These are phyloP conservation scores for Lasiodiplodia sp. DNA, from an alignment of 2,329 filamentous ascomycete genomes.

Conservation along the genomic window DNA sequence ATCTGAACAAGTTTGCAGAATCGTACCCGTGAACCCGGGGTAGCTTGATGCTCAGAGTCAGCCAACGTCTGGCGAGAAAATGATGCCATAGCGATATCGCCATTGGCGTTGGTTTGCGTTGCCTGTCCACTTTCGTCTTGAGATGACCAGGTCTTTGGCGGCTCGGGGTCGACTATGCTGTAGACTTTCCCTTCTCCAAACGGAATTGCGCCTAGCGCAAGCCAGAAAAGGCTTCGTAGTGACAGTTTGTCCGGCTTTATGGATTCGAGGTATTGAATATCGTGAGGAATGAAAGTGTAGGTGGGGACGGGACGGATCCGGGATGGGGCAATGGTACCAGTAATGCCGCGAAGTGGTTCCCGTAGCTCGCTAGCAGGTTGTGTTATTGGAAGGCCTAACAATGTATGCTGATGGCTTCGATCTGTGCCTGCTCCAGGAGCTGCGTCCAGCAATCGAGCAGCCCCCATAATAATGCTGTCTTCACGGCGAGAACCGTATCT, in stretches of 20 bases:
- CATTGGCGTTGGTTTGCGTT: neutral
- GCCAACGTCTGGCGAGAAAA: neutral
- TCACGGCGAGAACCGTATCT: neutral
- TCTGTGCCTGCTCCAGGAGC: neutral
- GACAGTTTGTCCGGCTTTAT: neutral
- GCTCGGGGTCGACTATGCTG: slow-evolving; percentile 1
- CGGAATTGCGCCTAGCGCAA: neutral
- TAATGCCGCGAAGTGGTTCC: neutral
- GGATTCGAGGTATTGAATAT: neutral
- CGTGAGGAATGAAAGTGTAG: neutral
- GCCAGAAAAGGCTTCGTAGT: slow-evolving; percentile 3
- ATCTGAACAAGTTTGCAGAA: neutral
- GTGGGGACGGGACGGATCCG: neutral
- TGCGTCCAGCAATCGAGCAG: neutral
- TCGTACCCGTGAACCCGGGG: neutral
- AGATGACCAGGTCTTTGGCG: neutral
- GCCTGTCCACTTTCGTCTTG: neutral
- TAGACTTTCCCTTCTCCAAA: neutral
- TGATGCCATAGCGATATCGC: neutral
- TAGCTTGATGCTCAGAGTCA: neutral
- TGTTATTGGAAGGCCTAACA: neutral
- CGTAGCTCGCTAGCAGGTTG: neutral
- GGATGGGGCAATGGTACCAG: neutral
- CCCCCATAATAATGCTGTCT: neutral
- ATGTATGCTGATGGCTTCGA: neutral